A percentile compares a stretch with the other conserved stretches of the same genome.
These are phyloP conservation scores for Erodium moschatum DNA, from an alignment of 441 rosid species.

Conservation along the genomic window DNA sequence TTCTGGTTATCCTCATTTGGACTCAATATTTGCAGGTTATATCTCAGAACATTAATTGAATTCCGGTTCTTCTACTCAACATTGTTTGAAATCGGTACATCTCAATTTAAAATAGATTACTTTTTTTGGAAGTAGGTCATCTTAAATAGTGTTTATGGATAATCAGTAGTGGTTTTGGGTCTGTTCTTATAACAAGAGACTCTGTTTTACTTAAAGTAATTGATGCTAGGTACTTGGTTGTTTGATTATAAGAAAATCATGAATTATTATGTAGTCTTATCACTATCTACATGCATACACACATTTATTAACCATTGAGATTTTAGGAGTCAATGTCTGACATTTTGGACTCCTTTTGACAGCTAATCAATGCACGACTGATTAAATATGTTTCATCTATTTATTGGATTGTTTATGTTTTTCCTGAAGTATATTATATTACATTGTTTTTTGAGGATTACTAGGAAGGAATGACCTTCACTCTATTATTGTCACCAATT, in stretches of 20 bases:
- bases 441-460: neutral
- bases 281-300: neutral
- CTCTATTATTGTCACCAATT: neutral
- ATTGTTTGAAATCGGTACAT: neutral
- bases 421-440: neutral
- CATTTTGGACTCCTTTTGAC: neutral
- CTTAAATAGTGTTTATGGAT: slow-evolving; percentile 1
- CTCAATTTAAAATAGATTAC: neutral
- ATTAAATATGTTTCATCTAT: neutral
- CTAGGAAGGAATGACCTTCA: neutral
- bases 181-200: neutral
- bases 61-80: slow-evolving; percentile 5
- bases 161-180: neutral
- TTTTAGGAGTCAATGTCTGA: neutral
- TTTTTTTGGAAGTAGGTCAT: neutral
- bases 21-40: slow-evolving; percentile 18
- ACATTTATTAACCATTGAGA: neutral
- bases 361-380: neutral
- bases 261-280: neutral
- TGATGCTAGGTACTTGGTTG: neutral
- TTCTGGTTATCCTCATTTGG: neutral
- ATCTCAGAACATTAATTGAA: slow-evolving; percentile 11
- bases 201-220: neutral
- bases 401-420: neutral
- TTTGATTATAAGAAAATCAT: neutral